Evolutionary conservation across 176 grass and related monocot genomes (phyloP), one percentile per base, ranked within the genome.

Genomic region (Themeda triandra): DNA sequence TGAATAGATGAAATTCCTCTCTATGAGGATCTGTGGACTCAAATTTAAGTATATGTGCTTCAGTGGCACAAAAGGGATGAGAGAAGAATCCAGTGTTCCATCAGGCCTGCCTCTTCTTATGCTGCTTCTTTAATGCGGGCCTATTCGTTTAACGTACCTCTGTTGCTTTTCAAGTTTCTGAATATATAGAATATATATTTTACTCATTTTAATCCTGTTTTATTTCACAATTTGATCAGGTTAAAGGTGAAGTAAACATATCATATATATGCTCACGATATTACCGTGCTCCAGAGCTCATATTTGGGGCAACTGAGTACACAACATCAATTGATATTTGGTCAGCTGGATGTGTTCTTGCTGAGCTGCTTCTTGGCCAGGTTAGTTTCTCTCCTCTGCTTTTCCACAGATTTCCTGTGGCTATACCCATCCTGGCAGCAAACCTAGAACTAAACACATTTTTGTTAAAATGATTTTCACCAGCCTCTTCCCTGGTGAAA

Each of bases 251-350:
- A 93, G 89, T 92, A 42, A 98, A 98, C 83, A 98, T 98, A 90
- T 98, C 95, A 27, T 98, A 98, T 70, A 98, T 98, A 83, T 98
- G 95, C 80, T 98, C 95, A 42, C 93, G 95, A 62, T 98, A 98
- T 84, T 98, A 98, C 69, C 92, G 95, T 90, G 95, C 95, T 73
- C 95, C 95, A 19, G 95, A 98, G 78, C 92, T 98, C 36, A 98
- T 98, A 73, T 98, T 98, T 90, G 95, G 95, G 46, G 95, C 92
- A 60, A 98, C 92, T 19, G 95, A 95, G 67, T 98, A 98, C 81
- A 93, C 92, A 39, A 90, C 92, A 69, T 98, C 95, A 36, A 98
- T 98, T 84, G 95, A 98, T 92, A 98, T 98, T 80, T 98, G 95
- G 95, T 98, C 95, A 70, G 95, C 95, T 86, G 95, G 95, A 58